Base-by-base conservation (phyloP, 768 basidiomycete genomes). In the Lactarius vividus region DNA sequence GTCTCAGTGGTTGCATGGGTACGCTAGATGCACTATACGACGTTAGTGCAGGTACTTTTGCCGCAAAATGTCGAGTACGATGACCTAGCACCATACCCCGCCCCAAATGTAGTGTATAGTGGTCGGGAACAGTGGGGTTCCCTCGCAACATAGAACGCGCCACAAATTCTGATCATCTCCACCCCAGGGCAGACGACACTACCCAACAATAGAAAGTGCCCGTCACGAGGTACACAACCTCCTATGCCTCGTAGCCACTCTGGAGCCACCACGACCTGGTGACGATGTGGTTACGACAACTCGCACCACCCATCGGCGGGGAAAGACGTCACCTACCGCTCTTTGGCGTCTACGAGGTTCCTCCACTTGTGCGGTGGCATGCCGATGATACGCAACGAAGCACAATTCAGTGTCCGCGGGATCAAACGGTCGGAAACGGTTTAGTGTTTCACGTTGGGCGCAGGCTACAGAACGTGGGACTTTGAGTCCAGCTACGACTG, bases 141-240 rank as follows among this genome's bases (percentile, higher is more conserved):
- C 31, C 57, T 55, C 42, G 59, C 13, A 13, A 31, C 46, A n/a
- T 39, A 2, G 33, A 52, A 39, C 40, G 20, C 35, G 61, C 39
- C 54, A 54, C 28, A 49, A 58, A 55, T 59, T 60, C 57, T 58
- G 71, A 65, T 67, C 58, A 69, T 61, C n/a, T 57, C 69, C 90
- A 88, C 77, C 82, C 62, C 72, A 92, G 91, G 91, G 71, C 81
- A 80, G 49, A 70, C 82, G 81, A 40, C 79, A 77, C 57, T 91
- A 92, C 77, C 92, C 91, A 59, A 94, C 92, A 61, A 92, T 94
- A 75, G 85, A 78, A 68, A 80, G 75, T 69, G 79, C 82, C 60
- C 82, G 83, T 72, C 80, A 84, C 53, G 89, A 85, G 23, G 71
- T 88, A 71, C 76, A 78, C 40, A 77, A 92, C n/a, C 79, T 93